These are phyloP conservation scores for Fusarium staphyleae DNA, from an alignment of 2,329 filamentous ascomycete genomes.

Conservation along the genomic window DNA sequence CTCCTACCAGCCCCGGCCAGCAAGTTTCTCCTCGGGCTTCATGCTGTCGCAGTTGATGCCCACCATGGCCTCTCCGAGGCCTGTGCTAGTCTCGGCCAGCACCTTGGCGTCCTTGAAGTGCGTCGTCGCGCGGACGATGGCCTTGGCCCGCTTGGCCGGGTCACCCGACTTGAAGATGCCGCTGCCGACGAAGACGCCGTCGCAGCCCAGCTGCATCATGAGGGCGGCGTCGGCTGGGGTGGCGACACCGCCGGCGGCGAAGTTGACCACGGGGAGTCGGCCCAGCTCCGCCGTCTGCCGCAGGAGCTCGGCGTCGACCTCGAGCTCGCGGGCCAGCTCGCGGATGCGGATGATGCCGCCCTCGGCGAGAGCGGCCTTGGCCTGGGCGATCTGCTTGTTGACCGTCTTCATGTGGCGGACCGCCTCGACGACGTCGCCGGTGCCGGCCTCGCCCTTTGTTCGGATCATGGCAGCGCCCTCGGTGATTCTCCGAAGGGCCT, in stretches of 20 bases:
- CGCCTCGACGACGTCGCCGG: constrained; percentile 95
- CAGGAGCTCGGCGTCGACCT: constrained; percentile 78
- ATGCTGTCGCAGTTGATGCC: constrained; percentile 87
- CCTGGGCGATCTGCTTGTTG: constrained; percentile 79
- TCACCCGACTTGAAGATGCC: constrained; percentile 98
- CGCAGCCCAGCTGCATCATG: constrained; percentile 98
- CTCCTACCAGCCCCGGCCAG: constrained; percentile 80
- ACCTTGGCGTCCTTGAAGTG: constrained; percentile 88
- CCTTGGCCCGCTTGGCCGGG: constrained; percentile 86
- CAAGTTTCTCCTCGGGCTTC: constrained; percentile 81
- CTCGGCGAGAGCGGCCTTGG: constrained; percentile 73
- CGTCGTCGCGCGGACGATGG: constrained; percentile 93
- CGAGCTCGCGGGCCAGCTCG: constrained; percentile 81
- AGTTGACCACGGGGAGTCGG: constrained; percentile 93
- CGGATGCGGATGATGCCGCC: constrained; percentile 64
- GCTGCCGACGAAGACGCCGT: constrained; percentile 95
- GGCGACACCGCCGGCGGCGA: constrained; percentile 98
- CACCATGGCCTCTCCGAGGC: constrained; percentile 97
- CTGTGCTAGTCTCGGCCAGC: constrained; percentile 84
- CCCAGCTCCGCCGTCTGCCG: constrained; percentile 87
- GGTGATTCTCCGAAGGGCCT: constrained; percentile 87
- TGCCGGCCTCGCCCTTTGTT: constrained; percentile 97
- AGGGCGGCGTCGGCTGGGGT: constrained; percentile 95
- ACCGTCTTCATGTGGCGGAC: constrained; percentile 96
- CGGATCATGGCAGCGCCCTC: constrained; percentile 99